Evolutionary conservation across 2,329 filamentous ascomycete genomes (phyloP).

Genomic region (Alternaria panax): DNA sequence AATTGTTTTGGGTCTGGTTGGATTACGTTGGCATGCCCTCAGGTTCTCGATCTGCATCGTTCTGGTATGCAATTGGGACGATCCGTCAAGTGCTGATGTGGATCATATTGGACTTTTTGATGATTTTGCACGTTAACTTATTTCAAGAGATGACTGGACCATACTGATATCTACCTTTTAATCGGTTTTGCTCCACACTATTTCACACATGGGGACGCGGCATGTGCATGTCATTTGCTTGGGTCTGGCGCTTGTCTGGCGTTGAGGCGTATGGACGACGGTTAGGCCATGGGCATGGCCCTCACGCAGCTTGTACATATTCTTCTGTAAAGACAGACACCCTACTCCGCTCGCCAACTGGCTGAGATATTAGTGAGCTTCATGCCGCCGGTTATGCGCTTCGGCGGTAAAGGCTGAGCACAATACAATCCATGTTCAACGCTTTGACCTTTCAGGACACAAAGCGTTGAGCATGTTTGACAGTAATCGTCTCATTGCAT

Average conservation of each 20-base stretch:
- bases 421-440: neutral
- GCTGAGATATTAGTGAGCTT: constrained; percentile 4
- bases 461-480: neutral
- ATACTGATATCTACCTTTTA: neutral
- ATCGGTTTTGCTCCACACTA: neutral
- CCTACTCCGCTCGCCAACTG: neutral
- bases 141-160: constrained; percentile 1
- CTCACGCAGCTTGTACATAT: neutral
- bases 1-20: constrained; percentile 12
- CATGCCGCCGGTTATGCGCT: neutral
- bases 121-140: neutral
- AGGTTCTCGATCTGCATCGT: constrained; percentile 23
- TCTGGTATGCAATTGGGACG: constrained; percentile 36
- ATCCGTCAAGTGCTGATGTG: constrained; percentile 53
- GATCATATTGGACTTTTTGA: constrained; percentile 33
- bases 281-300: neutral
- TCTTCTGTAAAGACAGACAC: constrained; percentile 3
- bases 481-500: neutral
- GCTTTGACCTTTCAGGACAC: neutral
- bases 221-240: neutral
- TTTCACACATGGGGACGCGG: neutral
- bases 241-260: constrained; percentile 1
- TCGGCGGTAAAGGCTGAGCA: neutral
- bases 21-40: constrained; percentile 34
- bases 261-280: neutral